Evolutionary conservation across 2,329 filamentous ascomycete species (phyloP).

Genomic region (Colletotrichum sp.): DNA sequence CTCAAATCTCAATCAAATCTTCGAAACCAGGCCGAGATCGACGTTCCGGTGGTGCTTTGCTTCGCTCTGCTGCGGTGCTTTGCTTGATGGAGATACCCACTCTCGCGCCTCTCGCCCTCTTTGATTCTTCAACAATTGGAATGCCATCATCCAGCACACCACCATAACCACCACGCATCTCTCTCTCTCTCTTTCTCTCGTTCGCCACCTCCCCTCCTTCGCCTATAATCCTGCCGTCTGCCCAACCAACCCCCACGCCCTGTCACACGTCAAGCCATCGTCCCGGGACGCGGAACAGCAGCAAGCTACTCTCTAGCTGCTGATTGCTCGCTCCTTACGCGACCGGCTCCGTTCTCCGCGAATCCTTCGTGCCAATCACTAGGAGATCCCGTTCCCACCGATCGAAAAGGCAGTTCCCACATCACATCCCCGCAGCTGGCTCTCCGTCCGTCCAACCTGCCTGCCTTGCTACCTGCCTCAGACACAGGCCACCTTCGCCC

Average conservation of each 20-base stretch:
- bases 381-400: background rate
- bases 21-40: background rate
- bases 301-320: background rate
- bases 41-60: background rate
- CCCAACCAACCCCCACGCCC: conserved; percentile 2
- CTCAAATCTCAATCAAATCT: background rate
- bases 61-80: background rate
- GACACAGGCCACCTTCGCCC: background rate
- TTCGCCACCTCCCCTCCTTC: background rate
- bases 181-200: background rate
- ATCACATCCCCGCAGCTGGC: background rate
- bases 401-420: background rate
- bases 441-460: background rate
- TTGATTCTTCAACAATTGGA: background rate
- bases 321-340: background rate
- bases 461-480: background rate
- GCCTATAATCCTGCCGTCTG: background rate
- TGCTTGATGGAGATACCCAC: conserved; percentile 4
- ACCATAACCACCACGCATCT: background rate
- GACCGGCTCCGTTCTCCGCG: background rate
- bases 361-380: conserved; percentile 2
- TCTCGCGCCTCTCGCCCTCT: background rate
- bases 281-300: background rate
- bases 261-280: background rate
- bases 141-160: background rate